Evolutionary conservation across 164 flowering plant species (phyloP), one percentile per base, ranked within the genome.

Genomic region (Tinospora cordifolia): DNA sequence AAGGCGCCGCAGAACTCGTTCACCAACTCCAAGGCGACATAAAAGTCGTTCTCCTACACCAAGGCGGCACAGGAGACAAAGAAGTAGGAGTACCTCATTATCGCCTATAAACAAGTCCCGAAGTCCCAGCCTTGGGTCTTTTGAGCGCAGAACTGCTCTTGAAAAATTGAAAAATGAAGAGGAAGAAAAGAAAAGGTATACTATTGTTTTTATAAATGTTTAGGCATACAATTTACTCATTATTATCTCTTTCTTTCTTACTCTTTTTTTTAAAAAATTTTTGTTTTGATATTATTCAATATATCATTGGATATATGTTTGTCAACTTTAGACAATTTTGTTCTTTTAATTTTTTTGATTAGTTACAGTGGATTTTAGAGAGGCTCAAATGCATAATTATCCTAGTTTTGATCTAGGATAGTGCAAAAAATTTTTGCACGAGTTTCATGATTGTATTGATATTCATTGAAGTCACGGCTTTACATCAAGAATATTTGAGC

Each of bases 101-200:
- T 84, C 94, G 77, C 90, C 93, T 75, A 14, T 75, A n/a, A 81
- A 44, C 19, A 87, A 79, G 78, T 87, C 96, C 70, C 84, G 79
- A 8, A 88, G 85, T 77, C 84, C 90, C 47, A 87, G 90, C 74
- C 81, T 81, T 79, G 86, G 82, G 17, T 80, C 86, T 11, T 24
- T 74, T 47, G 93, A 87, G 72, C 84, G 71, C 64, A 91, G 81
- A 80, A 84, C 63, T 78, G 85, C 87, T 13, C 65, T 69, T 73
- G 90, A 87, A 70, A 88, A 85, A 76, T 65, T 82, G 77, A 86
- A 75, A 83, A 87, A 78, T 62, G 97, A 91, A 77, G 96, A 89
- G 77, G 91, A 89, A 75, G 97, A 88, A 76, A 90, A 82, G 87
- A 93, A 90, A 83, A 90, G 98, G 98, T 93, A 82, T 78, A 15